Evolutionary conservation across 805 yeast species (phyloP), one percentile per base, ranked within the genome.

Genomic region (Metschnikowia kofuensis): DNA sequence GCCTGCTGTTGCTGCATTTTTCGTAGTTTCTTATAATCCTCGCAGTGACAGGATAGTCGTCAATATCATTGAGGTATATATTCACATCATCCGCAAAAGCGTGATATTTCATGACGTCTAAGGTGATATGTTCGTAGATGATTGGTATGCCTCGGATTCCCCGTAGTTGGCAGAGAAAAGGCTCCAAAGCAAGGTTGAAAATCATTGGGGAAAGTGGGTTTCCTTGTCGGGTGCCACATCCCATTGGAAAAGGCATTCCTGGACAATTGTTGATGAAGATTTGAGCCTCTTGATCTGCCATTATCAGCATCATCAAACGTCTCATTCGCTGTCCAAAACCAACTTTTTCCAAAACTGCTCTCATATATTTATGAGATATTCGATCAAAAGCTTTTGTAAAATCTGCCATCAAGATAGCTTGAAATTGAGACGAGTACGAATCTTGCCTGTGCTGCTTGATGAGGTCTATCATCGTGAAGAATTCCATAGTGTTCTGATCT

Each of bases 41-140:
- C 6, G 46, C 36, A 6, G 43, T 28, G 9, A 7, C 26, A 2
- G 14, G 39, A 31, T 40, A 37, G 32, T 48, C 51, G 3, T 40
- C 42, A 1, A 7, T 21, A 13, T 30, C 15, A 9, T 28, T 29
- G n/a, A 44, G 21, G 15, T 44, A 44, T 14, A 44, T 30, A 32
- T 36, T 48, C 30, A 44, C 36, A 29, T 44, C 48, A 28, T 48
- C 45, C 16, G 48, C 48, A 7, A 44, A 48, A n/a, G 51, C 51
- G 15, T 40, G 47, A 15, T 35, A 39, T 16, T 40, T 43, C 38
- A 48, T 48, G 21, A n/a, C n/a, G 11, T 16, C 31, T 12, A 39
- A n/a, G 9, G 28, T 8, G 29, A 39, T n/a, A 14, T 30, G 28
- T 7, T 42, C 44, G 21, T 42, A 42, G 10, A 35, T n/a, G 28